These are phyloP conservation scores for Rhizoctonia solani DNA, from an alignment of 1,284 basidiomycete genomes.

Conservation along the genomic window DNA sequence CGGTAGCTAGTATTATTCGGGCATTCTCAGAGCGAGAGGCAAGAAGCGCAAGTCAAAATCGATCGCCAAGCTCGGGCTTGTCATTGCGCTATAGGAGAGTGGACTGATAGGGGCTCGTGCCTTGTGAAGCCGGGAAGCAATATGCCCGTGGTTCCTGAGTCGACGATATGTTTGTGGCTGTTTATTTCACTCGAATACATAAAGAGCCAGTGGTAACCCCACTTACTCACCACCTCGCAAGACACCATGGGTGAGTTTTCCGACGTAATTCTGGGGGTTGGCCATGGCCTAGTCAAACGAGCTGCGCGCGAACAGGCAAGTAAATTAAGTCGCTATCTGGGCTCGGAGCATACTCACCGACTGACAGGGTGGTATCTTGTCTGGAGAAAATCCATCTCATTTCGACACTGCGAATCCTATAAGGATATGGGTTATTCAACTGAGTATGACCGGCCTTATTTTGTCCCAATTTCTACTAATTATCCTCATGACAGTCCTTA, in stretches of 20 bases:
- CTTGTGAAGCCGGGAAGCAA: too few species aligned
- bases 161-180: too few species aligned
- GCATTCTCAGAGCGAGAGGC: too few species aligned
- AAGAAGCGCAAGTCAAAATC: too few species aligned
- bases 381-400: conserved; percentile 64
- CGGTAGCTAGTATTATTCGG: too few species aligned
- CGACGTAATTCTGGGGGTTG: conserved; percentile 46
- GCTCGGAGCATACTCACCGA: not conserved
- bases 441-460: conserved; percentile 44
- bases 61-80: too few species aligned
- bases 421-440: conserved; percentile 82
- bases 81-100: too few species aligned
- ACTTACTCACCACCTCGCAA: not conserved
- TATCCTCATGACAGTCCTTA: conserved; percentile 56
- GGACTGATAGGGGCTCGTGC: too few species aligned
- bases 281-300: conserved; percentile 46
- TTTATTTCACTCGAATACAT: not conserved
- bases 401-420: conserved; percentile 71
- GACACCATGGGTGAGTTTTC: conserved; percentile 51
- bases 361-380: conserved; percentile 62
- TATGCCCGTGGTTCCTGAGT: too few species aligned
- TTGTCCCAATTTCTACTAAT: not conserved
- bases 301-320: conserved; percentile 57
- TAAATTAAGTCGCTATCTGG: not conserved
- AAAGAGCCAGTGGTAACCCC: not conserved